Conservation (phyloP, 768 basidiomycete species). For the Mycena indigotica region DNA sequence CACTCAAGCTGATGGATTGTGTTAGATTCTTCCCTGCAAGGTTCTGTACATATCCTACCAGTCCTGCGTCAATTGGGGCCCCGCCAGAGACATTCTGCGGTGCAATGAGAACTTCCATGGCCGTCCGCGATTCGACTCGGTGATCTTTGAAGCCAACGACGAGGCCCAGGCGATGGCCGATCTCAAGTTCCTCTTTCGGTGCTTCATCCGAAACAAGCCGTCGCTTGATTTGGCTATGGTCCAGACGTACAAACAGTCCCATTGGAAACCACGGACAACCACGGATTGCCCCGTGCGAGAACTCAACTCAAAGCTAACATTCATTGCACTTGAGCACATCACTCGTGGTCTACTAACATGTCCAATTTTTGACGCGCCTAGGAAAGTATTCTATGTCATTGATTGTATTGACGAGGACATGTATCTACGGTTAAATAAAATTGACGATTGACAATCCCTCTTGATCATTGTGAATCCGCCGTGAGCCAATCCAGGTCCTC, state of each 20-base stretch:
- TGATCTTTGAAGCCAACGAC: constrained; percentile 22
- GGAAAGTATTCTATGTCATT: not conserved
- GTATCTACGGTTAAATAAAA: not conserved
- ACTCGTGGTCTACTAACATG: not conserved
- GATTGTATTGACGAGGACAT: constrained; percentile 4
- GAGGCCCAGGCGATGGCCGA: not conserved
- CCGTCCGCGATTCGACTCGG: constrained; percentile 23
- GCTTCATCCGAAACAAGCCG: not conserved
- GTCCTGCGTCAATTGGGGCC: constrained; percentile 28
- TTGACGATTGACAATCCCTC: not conserved
- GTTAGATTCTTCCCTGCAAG: constrained; percentile 27
- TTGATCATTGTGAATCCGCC: not conserved
- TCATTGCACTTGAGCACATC: not conserved
- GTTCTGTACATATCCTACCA: constrained; percentile 26
- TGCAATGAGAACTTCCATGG: constrained; percentile 29
- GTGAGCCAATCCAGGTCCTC: not conserved
- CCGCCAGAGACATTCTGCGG: constrained; percentile 27
- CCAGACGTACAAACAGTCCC: not conserved
- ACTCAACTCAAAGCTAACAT: too few species aligned
- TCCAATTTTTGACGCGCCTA: not conserved
- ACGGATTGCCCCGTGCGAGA: not conserved
- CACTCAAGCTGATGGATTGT: not conserved
- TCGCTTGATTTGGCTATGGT: not conserved
- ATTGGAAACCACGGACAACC: not conserved
- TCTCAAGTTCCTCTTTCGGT: not conserved